Base-by-base conservation (phyloP, 495 filamentous ascomycete genomes). In the Xylaria grammica region DNA sequence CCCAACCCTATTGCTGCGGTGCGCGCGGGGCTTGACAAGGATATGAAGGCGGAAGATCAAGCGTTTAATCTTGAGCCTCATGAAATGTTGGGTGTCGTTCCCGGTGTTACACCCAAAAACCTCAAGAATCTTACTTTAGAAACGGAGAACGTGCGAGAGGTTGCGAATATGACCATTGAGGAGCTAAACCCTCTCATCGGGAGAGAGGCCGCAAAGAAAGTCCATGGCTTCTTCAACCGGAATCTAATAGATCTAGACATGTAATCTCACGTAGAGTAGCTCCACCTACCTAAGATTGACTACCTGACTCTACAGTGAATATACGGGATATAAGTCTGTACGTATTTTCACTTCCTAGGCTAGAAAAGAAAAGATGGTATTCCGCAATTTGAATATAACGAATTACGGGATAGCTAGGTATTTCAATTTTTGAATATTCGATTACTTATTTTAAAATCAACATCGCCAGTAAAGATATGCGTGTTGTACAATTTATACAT, bases 1-100 rank as follows among this genome's bases (percentile, higher is more conserved):
- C 96, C 95, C 1, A 92, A 99, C 74, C 96, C 96, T 15, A 83
- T 97, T 24, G 87, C 85, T 3, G 95, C 96, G 2, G 91, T 96
- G 4, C 85, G 90, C 54, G 85, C 92, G 17, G 95, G 95, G 0
- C 78, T 98, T 2, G 91, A 92, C 59, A 78, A 84, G 6, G 87
- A 85, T 20, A 74, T 80, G 56, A 75, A 72, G 34, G 77, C 80
- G 0, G 84, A 87, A 50, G 85, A 87, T 66, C 81, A 74, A 77
- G 79, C 55, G 74, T 91, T 82, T 73, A 88, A 81, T 80, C 81
- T 83, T 62, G 86, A 78, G 79, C 86, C 72, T 30, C 86, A 93
- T 78, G 96, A 99, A 75, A 97, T 99, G 91, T 74, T 99, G 61
- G 80, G 90, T 10, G 83, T 85, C 5, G 87, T 98, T 2, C 96